Base-by-base conservation (phyloP, 202 grass and related monocot species). In the Eragrostis tef region DNA sequence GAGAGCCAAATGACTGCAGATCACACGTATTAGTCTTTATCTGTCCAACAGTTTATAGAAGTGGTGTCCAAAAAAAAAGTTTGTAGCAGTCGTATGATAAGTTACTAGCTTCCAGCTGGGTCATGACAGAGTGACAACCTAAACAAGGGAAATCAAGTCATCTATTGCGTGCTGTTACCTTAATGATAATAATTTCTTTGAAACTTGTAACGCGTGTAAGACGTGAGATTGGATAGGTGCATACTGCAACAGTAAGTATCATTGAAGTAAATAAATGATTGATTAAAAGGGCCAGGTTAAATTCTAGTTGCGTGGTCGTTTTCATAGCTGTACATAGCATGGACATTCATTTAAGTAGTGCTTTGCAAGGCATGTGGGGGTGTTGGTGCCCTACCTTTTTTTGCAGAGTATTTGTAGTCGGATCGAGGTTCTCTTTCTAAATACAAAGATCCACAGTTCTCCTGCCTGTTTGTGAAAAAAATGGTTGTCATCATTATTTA, bases 1-100 rank as follows among this genome's bases (percentile, higher is more conserved):
- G 39, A 74, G 7, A 77, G 62, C 51, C 43, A 70, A 56, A 88
- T 67, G 47, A 83, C 29, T 48, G 25, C 67, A 63, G 50, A 11
- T 21, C 67, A 12, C 19, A 77, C 41, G 80, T 54, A 80, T 56
- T 34, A 53, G 43, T 17, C 51, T 68, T 54, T 58, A 44, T 74
- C 53, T 51, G 53, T 45, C 44, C 64, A 63, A 69, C 59, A 86
- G 34, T 75, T 85, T 51, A 19, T 19, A 49, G 74, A 63, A 17
- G 60, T 34, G 29, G 29, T 31, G 29, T 31, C 29, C 29, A 31
- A 31, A 31, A 31, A 31, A 63, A 69, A 47, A 86, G 34, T 75
- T 85, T 51, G 19, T 19, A 49, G 74, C 52, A 17, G 60, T 34
- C 24, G 68, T 58, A 24, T 16, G 47, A 78, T 63, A 69, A 68